Evolutionary conservation across 2,329 filamentous ascomycete genomes (phyloP).

Genomic region (Apiospora sp.): DNA sequence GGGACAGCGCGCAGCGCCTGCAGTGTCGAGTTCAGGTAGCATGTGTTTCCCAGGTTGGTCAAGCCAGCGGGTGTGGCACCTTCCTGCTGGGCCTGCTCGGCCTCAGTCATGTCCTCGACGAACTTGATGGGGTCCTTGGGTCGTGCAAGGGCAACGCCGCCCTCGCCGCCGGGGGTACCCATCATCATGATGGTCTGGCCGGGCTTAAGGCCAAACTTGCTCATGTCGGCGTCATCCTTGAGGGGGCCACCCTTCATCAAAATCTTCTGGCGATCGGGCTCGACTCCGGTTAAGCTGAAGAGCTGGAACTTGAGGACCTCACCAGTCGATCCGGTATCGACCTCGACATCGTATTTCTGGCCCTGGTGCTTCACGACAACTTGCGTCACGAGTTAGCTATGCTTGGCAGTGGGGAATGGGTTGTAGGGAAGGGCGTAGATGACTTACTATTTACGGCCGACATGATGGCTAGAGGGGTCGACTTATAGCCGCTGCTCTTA

Average conservation of each 20-base stretch:
- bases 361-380: conserved; percentile 95
- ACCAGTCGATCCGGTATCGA: conserved; percentile 84
- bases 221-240: conserved; percentile 92
- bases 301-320: conserved; percentile 96
- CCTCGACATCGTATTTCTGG: conserved; percentile 93
- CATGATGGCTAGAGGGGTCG: conserved; percentile 33
- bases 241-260: conserved; percentile 92
- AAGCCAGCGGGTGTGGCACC: conserved; percentile 89
- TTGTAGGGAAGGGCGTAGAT: neutral
- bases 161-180: conserved; percentile 80
- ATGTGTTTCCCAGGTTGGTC: conserved; percentile 94
- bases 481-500: conserved; percentile 15
- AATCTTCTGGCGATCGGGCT: conserved; percentile 96
- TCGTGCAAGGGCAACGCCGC: conserved; percentile 65
- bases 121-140: conserved; percentile 88
- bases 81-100: conserved; percentile 82
- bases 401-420: conserved; percentile 2
- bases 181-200: conserved; percentile 95
- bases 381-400: conserved; percentile 47
- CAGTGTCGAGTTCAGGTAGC: conserved; percentile 97
- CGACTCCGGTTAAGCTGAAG: conserved; percentile 93
- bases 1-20: conserved; percentile 89
- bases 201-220: conserved; percentile 83
- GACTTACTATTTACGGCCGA: conserved; percentile 40
- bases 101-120: conserved; percentile 96